Base-by-base conservation (phyloP, 2,329 filamentous ascomycete species). In the Penicillium hordei region DNA sequence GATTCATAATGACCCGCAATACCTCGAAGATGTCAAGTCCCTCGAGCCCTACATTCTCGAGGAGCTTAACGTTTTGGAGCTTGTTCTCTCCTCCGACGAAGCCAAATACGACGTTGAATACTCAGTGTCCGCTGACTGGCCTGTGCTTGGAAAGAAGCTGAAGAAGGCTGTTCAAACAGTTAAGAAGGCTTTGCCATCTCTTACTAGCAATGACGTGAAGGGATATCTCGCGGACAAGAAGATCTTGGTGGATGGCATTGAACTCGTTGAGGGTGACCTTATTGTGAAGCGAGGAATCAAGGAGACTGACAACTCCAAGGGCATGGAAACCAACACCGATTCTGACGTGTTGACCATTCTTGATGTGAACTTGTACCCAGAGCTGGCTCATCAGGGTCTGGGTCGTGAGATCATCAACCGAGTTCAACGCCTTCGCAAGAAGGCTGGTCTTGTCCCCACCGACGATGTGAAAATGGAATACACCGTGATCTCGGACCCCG, bases 381-480 rank as follows among this genome's bases (percentile, higher is more conserved):
- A 96, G 71, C 82, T 99, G 36, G 89, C 89, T 46, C 86, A 93
- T 64, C 93, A 97, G 75, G 94, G 93, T 54, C 77, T 99, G 53
- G 93, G 90, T 1, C 85, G 94, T 68, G 94, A 97, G 76, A 89
- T 99, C 64, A 89, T 99, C 79, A 89, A 96, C 75, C 88, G 93
- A 40, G 89, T 99, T 23, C 94, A 99, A 78, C 86, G 90, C 65
- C 81, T 97, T 61, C 87, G 94, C 64, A 99, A 99, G 85, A 94
- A 94, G 80, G 93, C 93, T 8, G 91, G 91, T 0, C 81, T 99
- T 52, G 86, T 93, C 62, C 87, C 92, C 1, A 97, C 93, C 0
- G 94, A 99, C 70, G 94, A 97, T 70, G 88, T 99, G 61, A 90
- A 89, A 78, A 96, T 99, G 90, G 90, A 95, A 75, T 97, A 96